Evolutionary conservation across 2,329 filamentous ascomycete genomes (phyloP).

Genomic region (Sarocladiaceae sp.): DNA sequence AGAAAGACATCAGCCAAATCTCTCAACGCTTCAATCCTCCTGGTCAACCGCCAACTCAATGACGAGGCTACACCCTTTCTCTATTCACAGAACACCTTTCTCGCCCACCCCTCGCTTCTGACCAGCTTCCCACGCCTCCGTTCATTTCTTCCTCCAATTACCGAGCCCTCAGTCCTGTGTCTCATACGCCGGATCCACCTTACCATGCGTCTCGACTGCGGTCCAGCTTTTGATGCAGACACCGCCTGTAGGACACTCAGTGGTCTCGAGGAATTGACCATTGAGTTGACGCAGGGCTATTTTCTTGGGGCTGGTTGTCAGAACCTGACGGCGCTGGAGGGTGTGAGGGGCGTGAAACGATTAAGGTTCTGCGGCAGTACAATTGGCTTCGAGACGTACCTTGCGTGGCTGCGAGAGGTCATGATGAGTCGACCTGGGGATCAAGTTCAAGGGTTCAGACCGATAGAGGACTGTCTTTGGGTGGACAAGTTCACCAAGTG

Average conservation of each 20-base stretch:
- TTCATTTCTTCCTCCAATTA: conserved; percentile 25
- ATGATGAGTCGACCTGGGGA: conserved; percentile 28
- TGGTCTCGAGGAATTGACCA: conserved; percentile 32
- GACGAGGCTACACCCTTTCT: conserved; percentile 35
- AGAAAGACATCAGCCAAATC: conserved; percentile 8
- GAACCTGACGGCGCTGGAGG: conserved; percentile 37
- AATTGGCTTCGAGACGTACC: conserved; percentile 37
- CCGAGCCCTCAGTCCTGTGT: conserved; percentile 21
- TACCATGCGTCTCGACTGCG: conserved; percentile 35
- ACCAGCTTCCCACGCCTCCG: conserved; percentile 36
- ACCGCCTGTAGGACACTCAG: conserved; percentile 29
- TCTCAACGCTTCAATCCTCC: conserved; percentile 35
- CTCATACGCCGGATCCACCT: conserved; percentile 36
- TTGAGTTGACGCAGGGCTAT: conserved; percentile 31
- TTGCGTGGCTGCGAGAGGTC: conserved; percentile 31
- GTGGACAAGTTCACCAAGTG: conserved; percentile 3
- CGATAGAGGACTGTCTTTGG: not conserved
- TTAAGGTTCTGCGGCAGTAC: conserved; percentile 33
- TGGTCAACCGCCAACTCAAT: conserved; percentile 35
- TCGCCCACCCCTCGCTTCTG: conserved; percentile 36
- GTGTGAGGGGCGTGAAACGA: conserved; percentile 33
- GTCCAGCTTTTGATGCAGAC: conserved; percentile 26
- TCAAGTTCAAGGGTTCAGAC: not conserved
- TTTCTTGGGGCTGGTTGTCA: conserved; percentile 34
- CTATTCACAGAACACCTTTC: conserved; percentile 39